These are phyloP conservation scores for Mucor piriformis DNA, from an alignment of 371 early-diverging fungal species.

Conservation along the genomic window DNA sequence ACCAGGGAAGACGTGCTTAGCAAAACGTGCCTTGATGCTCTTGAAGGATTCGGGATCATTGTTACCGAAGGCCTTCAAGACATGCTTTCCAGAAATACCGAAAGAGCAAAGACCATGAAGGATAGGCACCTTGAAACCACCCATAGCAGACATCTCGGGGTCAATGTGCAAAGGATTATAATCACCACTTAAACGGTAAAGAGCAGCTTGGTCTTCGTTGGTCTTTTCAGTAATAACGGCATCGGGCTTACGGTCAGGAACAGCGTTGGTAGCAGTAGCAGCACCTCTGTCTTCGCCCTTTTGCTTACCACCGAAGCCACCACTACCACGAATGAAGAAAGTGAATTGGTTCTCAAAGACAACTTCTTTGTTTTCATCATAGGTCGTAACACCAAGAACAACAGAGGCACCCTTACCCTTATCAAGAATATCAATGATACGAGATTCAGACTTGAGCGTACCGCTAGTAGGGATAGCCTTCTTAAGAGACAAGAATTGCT, in stretches of 20 bases:
- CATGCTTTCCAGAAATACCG: slow-evolving; percentile 90
- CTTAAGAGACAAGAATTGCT: slow-evolving; percentile 90
- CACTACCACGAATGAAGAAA: slow-evolving; percentile 90
- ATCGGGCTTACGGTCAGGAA: slow-evolving; percentile 88
- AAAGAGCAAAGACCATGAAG: slow-evolving; percentile 94
- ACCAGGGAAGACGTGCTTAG: slow-evolving; percentile 93
- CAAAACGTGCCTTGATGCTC: slow-evolving; percentile 90
- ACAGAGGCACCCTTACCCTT: slow-evolving; percentile 95
- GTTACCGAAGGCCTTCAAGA: slow-evolving; percentile 75
- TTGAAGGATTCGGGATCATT: slow-evolving; percentile 74
- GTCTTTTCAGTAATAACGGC: slow-evolving; percentile 83
- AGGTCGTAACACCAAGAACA: slow-evolving; percentile 79
- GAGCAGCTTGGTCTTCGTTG: slow-evolving; percentile 88
- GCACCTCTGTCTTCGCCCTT: slow-evolving; percentile 76
- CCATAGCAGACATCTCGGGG: slow-evolving; percentile 91
- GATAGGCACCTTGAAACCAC: slow-evolving; percentile 95
- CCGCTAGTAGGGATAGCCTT: slow-evolving; percentile 85
- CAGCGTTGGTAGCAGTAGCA: slow-evolving; percentile 70
- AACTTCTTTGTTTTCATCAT: slow-evolving; percentile 76
- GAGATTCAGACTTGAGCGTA: slow-evolving; percentile 73
- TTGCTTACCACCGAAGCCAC: slow-evolving; percentile 88
- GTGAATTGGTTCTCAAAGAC: slow-evolving; percentile 90
- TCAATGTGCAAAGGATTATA: slow-evolving; percentile 95
- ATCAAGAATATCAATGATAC: slow-evolving; percentile 91
- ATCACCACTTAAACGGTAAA: slow-evolving; percentile 92